Percentiles rank a stretch among this genome's conserved stretches.
Evolutionary conservation across 2,329 filamentous ascomycete genomes (phyloP).

Genomic region (Ophiocordyceps camponoti-saundersi): DNA sequence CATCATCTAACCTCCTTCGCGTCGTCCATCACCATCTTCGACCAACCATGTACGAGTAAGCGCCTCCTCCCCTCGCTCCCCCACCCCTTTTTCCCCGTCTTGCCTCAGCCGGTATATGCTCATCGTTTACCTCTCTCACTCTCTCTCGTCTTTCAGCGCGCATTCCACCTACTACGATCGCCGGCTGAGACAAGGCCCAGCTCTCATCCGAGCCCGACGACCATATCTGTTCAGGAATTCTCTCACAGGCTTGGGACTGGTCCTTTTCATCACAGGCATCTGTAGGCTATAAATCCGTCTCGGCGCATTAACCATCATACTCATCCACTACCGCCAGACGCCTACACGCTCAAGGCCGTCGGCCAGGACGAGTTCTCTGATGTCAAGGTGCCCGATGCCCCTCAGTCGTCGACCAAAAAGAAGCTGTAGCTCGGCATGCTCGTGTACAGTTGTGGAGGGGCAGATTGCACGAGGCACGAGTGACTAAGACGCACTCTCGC

Average conservation of each 20-base stretch:
- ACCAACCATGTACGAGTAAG: background rate
- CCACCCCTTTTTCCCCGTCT: background rate
- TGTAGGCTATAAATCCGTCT: constrained; percentile 44
- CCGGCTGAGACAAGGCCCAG: constrained; percentile 67
- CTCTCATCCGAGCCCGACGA: constrained; percentile 77
- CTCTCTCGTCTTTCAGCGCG: constrained; percentile 19
- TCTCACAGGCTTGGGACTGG: constrained; percentile 59
- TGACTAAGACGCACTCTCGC: background rate
- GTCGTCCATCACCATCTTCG: background rate
- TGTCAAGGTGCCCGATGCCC: constrained; percentile 70
- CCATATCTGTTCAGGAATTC: constrained; percentile 88
- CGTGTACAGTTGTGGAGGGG: background rate
- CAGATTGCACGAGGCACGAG: background rate
- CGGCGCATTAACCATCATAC: constrained; percentile 4
- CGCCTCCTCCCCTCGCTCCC: background rate
- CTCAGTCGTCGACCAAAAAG: constrained; percentile 27
- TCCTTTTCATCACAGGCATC: constrained; percentile 62
- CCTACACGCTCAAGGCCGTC: constrained; percentile 59
- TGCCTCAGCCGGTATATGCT: background rate
- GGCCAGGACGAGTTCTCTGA: constrained; percentile 96
- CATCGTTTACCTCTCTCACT: too few species aligned
- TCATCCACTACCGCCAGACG: constrained; percentile 22
- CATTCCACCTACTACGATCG: constrained; percentile 77
- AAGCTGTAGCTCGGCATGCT: background rate
- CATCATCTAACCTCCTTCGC: too few species aligned